Conservation (phyloP, 2,329 filamentous ascomycete genomes). For the Hirsutella rhossiliensis region DNA sequence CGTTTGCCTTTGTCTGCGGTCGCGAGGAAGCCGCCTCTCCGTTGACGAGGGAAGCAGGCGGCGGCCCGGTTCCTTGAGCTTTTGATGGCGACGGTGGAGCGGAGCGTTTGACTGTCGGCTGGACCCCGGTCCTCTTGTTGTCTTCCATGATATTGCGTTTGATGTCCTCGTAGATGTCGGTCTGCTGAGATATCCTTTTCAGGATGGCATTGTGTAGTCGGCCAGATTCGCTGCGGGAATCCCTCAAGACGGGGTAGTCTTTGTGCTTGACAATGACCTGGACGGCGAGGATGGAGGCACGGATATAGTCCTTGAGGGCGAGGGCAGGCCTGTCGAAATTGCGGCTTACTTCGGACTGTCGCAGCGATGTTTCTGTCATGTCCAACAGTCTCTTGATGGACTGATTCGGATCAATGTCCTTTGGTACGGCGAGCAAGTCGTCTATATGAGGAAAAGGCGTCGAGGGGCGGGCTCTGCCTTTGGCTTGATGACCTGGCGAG, state of each 20-base stretch:
- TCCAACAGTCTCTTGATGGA: slow-evolving; percentile 42
- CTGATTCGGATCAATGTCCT: slow-evolving; percentile 34
- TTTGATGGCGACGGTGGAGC: slow-evolving; percentile 7
- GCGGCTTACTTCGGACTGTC: slow-evolving; percentile 48
- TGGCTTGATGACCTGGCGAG: slow-evolving; percentile 14
- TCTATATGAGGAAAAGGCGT: slow-evolving; percentile 39
- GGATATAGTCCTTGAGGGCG: slow-evolving; percentile 75
- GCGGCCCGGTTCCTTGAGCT: slow-evolving; percentile 2
- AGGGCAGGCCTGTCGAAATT: slow-evolving; percentile 57
- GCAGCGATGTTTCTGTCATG: slow-evolving; percentile 38
- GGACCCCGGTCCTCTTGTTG: slow-evolving; percentile 49
- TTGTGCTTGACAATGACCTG: slow-evolving; percentile 65
- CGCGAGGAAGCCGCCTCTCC: not conserved
- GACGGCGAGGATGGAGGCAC: slow-evolving; percentile 66
- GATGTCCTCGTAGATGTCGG: slow-evolving; percentile 41
- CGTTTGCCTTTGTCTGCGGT: slow-evolving; percentile 1
- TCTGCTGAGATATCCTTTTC: slow-evolving; percentile 34
- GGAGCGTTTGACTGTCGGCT: slow-evolving; percentile 20
- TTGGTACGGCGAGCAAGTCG: slow-evolving; percentile 33
- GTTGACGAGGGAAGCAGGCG: not conserved
- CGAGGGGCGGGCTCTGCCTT: slow-evolving; percentile 14
- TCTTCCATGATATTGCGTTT: slow-evolving; percentile 50
- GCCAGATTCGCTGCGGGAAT: slow-evolving; percentile 35
- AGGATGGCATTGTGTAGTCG: slow-evolving; percentile 38
- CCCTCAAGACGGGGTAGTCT: slow-evolving; percentile 56